Evolutionary conservation across 2,329 filamentous ascomycete species (phyloP).

Genomic region (Exophiala spinifera): DNA sequence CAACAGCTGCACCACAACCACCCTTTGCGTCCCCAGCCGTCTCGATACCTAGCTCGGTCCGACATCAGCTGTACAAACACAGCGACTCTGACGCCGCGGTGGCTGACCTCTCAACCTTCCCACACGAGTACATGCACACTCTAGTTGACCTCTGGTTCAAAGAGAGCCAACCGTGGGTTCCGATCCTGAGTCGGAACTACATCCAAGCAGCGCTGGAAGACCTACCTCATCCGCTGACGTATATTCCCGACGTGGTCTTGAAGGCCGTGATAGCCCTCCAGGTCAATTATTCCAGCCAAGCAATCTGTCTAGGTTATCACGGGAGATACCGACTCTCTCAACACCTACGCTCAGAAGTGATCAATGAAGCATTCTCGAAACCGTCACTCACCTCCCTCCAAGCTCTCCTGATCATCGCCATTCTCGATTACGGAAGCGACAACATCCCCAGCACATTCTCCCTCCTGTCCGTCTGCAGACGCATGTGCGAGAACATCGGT

Average conservation of each 20-base stretch:
- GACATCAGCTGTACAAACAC: not conserved
- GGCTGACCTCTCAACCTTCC: conserved; percentile 23
- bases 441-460: conserved; percentile 28
- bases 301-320: conserved; percentile 28
- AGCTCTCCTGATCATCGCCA: conserved; percentile 27
- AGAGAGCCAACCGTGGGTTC: conserved; percentile 38
- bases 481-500: conserved; percentile 29
- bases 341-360: conserved; percentile 24
- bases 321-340: conserved; percentile 24
- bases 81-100: conserved; percentile 24
- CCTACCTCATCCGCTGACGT: conserved; percentile 20
- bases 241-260: conserved; percentile 27
- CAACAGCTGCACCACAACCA: conserved; percentile 7
- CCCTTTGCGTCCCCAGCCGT: conserved; percentile 4
- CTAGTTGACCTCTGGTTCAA: conserved; percentile 37
- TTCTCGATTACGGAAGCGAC: conserved; percentile 29
- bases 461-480: conserved; percentile 25
- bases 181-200: conserved; percentile 32
- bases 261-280: conserved; percentile 27
- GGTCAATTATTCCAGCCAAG: conserved; percentile 27
- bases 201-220: conserved; percentile 19
- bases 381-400: conserved; percentile 26
- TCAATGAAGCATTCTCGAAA: conserved; percentile 27
- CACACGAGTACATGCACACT: conserved; percentile 22
- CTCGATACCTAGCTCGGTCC: not conserved